Base-by-base conservation (phyloP, 1,284 basidiomycete species). In the Leccinum angustisporum region DNA sequence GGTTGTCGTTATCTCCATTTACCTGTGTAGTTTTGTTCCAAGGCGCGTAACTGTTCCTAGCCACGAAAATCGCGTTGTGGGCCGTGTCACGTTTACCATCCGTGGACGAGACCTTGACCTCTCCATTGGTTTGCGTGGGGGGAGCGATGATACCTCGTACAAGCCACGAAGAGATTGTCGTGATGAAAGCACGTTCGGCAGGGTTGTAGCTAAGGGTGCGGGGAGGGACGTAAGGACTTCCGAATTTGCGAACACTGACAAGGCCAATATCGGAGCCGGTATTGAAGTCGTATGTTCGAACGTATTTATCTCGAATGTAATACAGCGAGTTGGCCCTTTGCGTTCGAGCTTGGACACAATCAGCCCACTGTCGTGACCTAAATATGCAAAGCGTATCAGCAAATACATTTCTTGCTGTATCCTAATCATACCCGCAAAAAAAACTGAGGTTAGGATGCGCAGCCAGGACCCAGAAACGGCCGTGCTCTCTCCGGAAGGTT, bases 271-370 rank as follows among this genome's bases (percentile, higher is more conserved):
- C 97, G 56, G 94, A 88, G 25, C 95, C 95, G 4, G 89, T 94
- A 68, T 86, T 86, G 75, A 98, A 90, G 78, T 99, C 97, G 74
- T 97, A 94, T 63, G 94, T 87, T 63, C 97, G 91, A 57, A 99
- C 95, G 72, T 97, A 95, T 84, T 98, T 99, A 83, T 99, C 97
- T 60, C 97, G 93, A 66, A 99, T 88, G 77, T 99, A 99, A 81
- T 94, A 99, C 25, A 99, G 81, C 4, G 87, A 90, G 75, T 99
- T 96, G 97, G 97, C 6, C 97, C 88, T 78, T 99, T 97, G 54
- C 97, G 90, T 76, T 99, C 97, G 52, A 99, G 89, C 80, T 99
- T 99, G 88, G 99, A 99, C 48, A 99, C 97, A 70, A 99, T 99
- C 65, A 99, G 81, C 66, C 97, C 97, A 67, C 91, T 97, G 78